Conservation (phyloP, 768 basidiomycete species). For the Kwoniella sp. region DNA sequence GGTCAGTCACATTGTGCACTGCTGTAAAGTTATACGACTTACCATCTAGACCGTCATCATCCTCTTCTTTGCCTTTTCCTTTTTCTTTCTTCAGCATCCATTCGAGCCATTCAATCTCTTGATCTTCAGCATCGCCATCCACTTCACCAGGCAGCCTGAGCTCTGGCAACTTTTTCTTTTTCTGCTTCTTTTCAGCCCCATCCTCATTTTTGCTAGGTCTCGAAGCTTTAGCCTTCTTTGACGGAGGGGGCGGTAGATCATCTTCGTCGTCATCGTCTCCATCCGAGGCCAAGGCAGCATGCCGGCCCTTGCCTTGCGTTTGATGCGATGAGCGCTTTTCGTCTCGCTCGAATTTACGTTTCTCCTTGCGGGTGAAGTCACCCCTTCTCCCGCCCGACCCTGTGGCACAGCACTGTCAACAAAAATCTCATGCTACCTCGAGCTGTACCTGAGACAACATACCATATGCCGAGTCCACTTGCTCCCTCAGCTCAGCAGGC, state of each 20-base stretch:
- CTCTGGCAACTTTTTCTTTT: conserved; percentile 42
- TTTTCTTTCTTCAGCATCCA: conserved; percentile 64
- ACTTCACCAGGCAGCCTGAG: conserved; percentile 27
- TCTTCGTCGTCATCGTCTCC: conserved; percentile 10
- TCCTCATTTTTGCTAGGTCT: not conserved
- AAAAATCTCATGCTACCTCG: not conserved
- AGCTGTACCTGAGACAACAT: not conserved
- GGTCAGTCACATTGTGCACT: no score
- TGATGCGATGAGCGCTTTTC: conserved; percentile 13
- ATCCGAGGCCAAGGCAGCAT: not conserved
- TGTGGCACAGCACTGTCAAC: not conserved
- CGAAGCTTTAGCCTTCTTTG: conserved; percentile 1
- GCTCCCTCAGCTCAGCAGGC: conserved; percentile 31
- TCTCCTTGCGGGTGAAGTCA: conserved; percentile 13
- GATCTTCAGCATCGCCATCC: conserved; percentile 67
- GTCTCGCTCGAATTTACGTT: conserved; percentile 11
- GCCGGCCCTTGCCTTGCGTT: conserved; percentile 1
- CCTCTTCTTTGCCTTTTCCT: conserved; percentile 55
- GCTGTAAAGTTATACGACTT: no score
- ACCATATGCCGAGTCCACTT: conserved; percentile 30
- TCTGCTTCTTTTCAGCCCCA: conserved; percentile 15
- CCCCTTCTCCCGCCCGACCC: conserved; percentile 16
- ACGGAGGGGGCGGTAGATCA: conserved; percentile 2
- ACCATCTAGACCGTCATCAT: conserved; percentile 86
- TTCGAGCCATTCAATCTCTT: conserved; percentile 82